A percentile compares a stretch with the other conserved stretches of the same genome.
phyloP scores from a whole-genome alignment of 345 rosid genomes.

The Salix udensis region DNA sequence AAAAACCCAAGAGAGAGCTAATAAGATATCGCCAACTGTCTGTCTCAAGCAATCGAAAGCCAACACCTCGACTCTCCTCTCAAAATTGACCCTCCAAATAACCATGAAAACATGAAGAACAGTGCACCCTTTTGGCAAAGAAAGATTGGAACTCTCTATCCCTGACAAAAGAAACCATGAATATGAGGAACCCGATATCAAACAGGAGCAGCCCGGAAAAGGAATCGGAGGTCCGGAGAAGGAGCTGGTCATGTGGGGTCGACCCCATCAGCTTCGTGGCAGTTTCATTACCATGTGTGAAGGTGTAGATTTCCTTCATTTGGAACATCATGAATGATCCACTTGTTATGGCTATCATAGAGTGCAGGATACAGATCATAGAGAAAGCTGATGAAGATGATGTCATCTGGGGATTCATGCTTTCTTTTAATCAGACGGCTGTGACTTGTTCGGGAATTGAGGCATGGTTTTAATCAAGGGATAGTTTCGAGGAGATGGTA shows the following conservation, averaged over 20 bases:
- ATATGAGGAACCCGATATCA: conserved; percentile 58
- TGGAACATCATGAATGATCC: conserved; percentile 83
- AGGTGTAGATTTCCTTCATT: conserved; percentile 55
- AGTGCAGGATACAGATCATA: conserved; percentile 67
- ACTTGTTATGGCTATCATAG: conserved; percentile 63
- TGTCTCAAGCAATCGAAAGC: conserved; percentile 65
- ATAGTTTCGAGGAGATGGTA: neutral
- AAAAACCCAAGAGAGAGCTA: conserved; percentile 79
- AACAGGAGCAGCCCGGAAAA: conserved; percentile 89
- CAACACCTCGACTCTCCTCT: conserved; percentile 59
- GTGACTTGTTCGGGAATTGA: neutral
- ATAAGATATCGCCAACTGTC: conserved; percentile 62
- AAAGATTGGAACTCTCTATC: conserved; percentile 76
- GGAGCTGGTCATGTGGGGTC: conserved; percentile 82
- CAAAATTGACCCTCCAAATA: conserved; percentile 73
- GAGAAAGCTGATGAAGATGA: conserved; percentile 38
- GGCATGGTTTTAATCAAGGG: neutral
- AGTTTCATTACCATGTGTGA: conserved; percentile 55
- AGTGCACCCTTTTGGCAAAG: conserved; percentile 81
- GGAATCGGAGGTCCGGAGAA: conserved; percentile 78
- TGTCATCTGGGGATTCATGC: conserved; percentile 22
- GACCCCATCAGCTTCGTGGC: conserved; percentile 73
- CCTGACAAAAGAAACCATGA: conserved; percentile 82
- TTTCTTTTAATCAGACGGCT: neutral
- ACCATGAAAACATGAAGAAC: conserved; percentile 67